Base-by-base conservation (phyloP, 1,284 basidiomycete species). In the Cutaneotrichosporon sp. region DNA sequence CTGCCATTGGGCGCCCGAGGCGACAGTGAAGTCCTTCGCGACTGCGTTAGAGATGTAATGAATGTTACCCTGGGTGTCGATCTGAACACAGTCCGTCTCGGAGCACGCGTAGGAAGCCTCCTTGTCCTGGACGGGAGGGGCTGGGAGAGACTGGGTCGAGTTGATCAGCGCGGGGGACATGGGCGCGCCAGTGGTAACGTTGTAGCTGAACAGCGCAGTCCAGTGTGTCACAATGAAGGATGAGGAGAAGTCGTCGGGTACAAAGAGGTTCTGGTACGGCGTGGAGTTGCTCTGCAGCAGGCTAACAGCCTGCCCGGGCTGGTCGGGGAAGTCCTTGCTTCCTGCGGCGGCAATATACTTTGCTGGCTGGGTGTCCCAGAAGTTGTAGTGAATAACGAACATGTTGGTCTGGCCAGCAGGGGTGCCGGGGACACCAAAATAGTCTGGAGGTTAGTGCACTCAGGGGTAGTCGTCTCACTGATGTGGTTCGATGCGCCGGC, bases 311-410 rank as follows among this genome's bases (percentile, higher is more conserved):
- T 86, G 82, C 20, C 90, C 90, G 61, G 87, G 82, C 2, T 78
- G 76, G 45, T 81, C 80, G 12, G 90, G 90, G 82, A 92, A 88
- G 7, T 79, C 63, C n/a, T 55, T 80, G 25, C 75, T 75, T 58
- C 64, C 71, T 47, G 76, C 49, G 16, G 75, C 61, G 9, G 80
- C 76, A 53, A 70, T 56, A 61, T 85, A 92, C 0, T 77, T 57
- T 68, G 91, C 88, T 5, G 82, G 63, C n/a, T 79, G 73, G 17
- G 87, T 84, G 71, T 93, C 90, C 80, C 87, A 86, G 77, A 79
- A 87, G 11, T 85, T 82, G 74, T 83, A 92, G 75, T 93, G 90
- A 59, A 93, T 88, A 31, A 92, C 88, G 63, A 89, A 93, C 54
- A 92, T 85, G 55, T 84, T 76, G 4, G 83, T 85, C 45, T 79